Evolutionary conservation across 345 rosid genomes (phyloP).

Genomic region (Luvunga scandens): DNA sequence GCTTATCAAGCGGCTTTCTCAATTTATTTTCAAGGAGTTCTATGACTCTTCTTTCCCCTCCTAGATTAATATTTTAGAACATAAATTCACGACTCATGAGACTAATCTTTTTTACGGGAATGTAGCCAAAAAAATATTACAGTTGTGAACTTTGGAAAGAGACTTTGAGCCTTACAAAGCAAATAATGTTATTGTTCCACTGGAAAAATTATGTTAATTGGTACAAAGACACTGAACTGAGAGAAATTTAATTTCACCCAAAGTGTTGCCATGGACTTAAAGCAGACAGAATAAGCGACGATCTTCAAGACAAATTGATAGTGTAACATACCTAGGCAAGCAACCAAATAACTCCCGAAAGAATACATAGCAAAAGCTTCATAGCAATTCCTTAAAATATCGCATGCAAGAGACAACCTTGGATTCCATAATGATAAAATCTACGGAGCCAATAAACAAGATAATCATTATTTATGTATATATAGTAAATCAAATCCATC

Average conservation of each 20-base stretch:
- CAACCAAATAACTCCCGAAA: constrained; percentile 84
- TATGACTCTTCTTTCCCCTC: constrained; percentile 67
- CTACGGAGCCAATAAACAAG: constrained; percentile 27
- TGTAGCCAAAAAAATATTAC: neutral
- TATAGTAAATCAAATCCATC: neutral
- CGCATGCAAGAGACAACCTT: constrained; percentile 63
- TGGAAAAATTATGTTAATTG: neutral
- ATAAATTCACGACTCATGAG: constrained; percentile 2
- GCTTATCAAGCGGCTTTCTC: constrained; percentile 31
- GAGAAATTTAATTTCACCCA: neutral
- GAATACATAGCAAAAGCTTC: constrained; percentile 91
- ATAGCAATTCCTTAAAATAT: constrained; percentile 77
- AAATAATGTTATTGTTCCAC: neutral
- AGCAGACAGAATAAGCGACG: neutral
- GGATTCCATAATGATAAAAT: constrained; percentile 62
- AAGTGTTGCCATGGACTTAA: neutral
- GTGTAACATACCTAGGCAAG: constrained; percentile 68
- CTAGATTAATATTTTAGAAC: constrained; percentile 27
- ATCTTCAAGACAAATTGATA: neutral
- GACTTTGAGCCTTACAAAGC: neutral
- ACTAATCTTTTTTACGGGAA: neutral
- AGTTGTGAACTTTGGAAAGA: neutral
- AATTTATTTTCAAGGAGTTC: constrained; percentile 64
- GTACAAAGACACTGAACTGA: neutral
- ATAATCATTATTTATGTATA: neutral